phyloP scores from a whole-genome alignment of 2,329 filamentous ascomycete genomes.

The Aspergillus sp. region DNA sequence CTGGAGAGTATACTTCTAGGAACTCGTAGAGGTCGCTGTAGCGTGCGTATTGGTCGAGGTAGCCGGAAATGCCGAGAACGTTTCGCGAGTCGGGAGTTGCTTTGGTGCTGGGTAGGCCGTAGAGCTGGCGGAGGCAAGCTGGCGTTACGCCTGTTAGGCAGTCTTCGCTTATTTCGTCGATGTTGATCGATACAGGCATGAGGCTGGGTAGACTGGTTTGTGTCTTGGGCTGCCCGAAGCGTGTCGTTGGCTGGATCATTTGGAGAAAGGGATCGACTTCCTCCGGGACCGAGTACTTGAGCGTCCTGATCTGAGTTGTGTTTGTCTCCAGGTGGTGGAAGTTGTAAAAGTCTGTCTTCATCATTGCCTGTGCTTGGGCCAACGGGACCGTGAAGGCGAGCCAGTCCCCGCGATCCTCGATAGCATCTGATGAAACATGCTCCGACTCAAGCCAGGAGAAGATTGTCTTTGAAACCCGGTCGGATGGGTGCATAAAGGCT shows the following conservation, averaged over 20 bases:
- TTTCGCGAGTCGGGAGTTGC: slow-evolving; percentile 39
- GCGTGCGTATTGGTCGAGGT: slow-evolving; percentile 55
- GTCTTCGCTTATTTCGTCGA: slow-evolving; percentile 27
- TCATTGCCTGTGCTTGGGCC: slow-evolving; percentile 54
- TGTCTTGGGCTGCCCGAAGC: slow-evolving; percentile 56
- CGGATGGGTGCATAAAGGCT: slow-evolving; percentile 54
- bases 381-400: slow-evolving; percentile 54
- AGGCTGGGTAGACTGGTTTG: slow-evolving; percentile 42
- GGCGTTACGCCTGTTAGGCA: slow-evolving; percentile 51
- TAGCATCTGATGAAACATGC: slow-evolving; percentile 48
- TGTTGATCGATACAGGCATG: slow-evolving; percentile 14
- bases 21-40: slow-evolving; percentile 60
- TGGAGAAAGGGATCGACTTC: slow-evolving; percentile 58
- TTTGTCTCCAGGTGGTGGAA: slow-evolving; percentile 53
- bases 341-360: slow-evolving; percentile 60
- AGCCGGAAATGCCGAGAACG: slow-evolving; percentile 51
- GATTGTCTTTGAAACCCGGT: slow-evolving; percentile 53
- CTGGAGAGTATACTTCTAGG: slow-evolving; percentile 56
- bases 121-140: slow-evolving; percentile 52
- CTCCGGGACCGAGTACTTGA: slow-evolving; percentile 64
- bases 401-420: slow-evolving; percentile 61
- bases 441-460: slow-evolving; percentile 58
- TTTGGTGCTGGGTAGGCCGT: slow-evolving; percentile 43
- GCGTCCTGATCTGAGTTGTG: slow-evolving; percentile 54
- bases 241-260: slow-evolving; percentile 67